Evolutionary conservation across 805 yeast genomes (phyloP), one percentile per base, ranked within the genome.

Genomic region (Starmera amethionina): DNA sequence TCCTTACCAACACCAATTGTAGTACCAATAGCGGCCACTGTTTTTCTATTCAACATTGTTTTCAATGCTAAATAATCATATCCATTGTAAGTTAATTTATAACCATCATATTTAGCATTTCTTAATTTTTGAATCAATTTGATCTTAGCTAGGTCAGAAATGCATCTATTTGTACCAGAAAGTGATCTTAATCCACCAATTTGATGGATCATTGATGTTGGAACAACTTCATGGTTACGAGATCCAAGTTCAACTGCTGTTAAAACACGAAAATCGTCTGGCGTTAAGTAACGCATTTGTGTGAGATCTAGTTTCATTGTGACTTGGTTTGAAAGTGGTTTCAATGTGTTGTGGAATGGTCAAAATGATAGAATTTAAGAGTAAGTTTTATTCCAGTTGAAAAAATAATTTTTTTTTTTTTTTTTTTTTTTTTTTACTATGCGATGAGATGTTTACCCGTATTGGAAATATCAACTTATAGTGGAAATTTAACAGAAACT

Each of bases 1-100:
- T 93, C 98, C 57, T 93, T 93, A 52, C 98, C 98, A 39, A 93
- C 96, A 44, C 97, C 98, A 50, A 90, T 88, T 9, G 82, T 84
- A 36, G 80, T 71, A 14, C 96, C 97, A 13, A 90, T 74, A 2
- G 90, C 81, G 52, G 79, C 79, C 9, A 93, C 56, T 0, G 86
- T 71, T 34, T 79, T 77, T 49, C 87, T 70, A 53, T 80, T 82
- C 46, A 83, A 67, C 78, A 93, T 76, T 8, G 95, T 73, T 59
- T 82, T 87, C 47, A 93, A 68, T 0, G 97, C 97, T 48, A 93
- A 69, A 57, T 85, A 93, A 62, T 93, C 99, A 60, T 79, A 85
- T 4, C 99, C 99, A 37, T 75, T 77, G 59, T 82, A 89, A 0
- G 96, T 82, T 47, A 93, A 63, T 49, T 90, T 72, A 64, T 85